Evolutionary conservation across 345 rosid genomes (phyloP).

Genomic region (Crucihimalaya himalaica): DNA sequence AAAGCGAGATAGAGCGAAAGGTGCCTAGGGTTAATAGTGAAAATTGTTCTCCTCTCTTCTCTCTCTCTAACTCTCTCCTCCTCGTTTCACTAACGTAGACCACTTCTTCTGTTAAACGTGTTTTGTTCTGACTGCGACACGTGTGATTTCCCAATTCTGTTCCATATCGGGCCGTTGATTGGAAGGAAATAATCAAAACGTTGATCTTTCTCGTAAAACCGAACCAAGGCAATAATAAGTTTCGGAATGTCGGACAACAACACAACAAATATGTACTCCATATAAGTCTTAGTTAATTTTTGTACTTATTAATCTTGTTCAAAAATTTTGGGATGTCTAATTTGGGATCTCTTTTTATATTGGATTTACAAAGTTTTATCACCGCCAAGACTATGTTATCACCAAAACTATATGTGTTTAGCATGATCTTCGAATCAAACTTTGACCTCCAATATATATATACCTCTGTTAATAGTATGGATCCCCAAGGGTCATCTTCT

Average conservation of each 20-base stretch:
- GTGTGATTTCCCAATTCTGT: background rate
- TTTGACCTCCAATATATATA: background rate
- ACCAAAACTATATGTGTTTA: slow-evolving; percentile 1
- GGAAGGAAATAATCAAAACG: background rate
- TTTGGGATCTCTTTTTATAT: too few relatives aligned
- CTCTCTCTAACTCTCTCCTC: background rate
- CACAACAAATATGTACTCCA: background rate
- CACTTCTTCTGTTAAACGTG: slow-evolving; percentile 20
- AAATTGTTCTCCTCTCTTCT: background rate
- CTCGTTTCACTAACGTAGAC: slow-evolving; percentile 8
- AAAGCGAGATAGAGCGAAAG: background rate
- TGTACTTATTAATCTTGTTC: too few relatives aligned
- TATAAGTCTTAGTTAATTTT: too few relatives aligned
- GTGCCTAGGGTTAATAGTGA: slow-evolving; percentile 6
- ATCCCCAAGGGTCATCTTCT: background rate
- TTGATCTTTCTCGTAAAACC: background rate
- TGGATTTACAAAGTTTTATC: too few relatives aligned
- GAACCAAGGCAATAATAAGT: background rate
- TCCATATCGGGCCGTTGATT: background rate
- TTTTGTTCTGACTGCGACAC: background rate
- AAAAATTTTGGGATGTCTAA: too few relatives aligned
- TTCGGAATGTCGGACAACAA: background rate
- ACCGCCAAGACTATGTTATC: too few relatives aligned
- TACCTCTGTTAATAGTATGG: background rate
- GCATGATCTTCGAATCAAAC: background rate